Evolutionary conservation across 2,329 filamentous ascomycete species (phyloP), one percentile per base, ranked within the genome.

Genomic region (Phialophora expanda): DNA sequence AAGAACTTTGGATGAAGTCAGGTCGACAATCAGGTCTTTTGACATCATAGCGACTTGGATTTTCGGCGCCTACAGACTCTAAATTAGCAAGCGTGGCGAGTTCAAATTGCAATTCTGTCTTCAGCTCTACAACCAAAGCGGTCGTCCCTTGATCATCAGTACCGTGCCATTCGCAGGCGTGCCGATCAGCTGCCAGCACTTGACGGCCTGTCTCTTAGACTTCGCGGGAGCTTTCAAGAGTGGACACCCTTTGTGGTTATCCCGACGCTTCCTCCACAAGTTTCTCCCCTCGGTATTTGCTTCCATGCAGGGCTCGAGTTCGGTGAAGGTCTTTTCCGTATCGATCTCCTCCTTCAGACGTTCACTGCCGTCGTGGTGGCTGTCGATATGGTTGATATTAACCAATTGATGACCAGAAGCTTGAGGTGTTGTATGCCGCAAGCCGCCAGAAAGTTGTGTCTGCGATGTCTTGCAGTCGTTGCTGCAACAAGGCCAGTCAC

Each of bases 1-100:
- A 82, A 80, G 73, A 78, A 74, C 3, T 66, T 72, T 56, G 69
- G 69, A 48, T 70, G 62, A 67, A 17, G 46, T 14, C n/a, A 34
- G 22, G 44, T 12, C 24, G 11, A 34, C 30, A 28, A 2, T 41
- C 6, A 22, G 12, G 44, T 14, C 11, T 17, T 28, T 41, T 30
- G 17, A 12, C 24, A 20, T 22, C 9, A 11, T 28, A 28, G 34
- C 20, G 28, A 22, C 11, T 61, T 41, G 17, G 22, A 5, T 41
- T 41, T 50, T 22, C 32, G 20, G 11, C 46, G 7, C 38, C 4
- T 26, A 17, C n/a, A 48, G 30, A 17, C 14, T 50, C 5, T 32
- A 59, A 20, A 32, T 59, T 59, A 59, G 56, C 56, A 59, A 59
- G 56, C 56, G 56, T 59, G 26, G 46, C 41, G 26, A 53, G 7